Evolutionary conservation across 2,329 filamentous ascomycete genomes (phyloP).

Genomic region (Colletotrichum eleusines): DNA sequence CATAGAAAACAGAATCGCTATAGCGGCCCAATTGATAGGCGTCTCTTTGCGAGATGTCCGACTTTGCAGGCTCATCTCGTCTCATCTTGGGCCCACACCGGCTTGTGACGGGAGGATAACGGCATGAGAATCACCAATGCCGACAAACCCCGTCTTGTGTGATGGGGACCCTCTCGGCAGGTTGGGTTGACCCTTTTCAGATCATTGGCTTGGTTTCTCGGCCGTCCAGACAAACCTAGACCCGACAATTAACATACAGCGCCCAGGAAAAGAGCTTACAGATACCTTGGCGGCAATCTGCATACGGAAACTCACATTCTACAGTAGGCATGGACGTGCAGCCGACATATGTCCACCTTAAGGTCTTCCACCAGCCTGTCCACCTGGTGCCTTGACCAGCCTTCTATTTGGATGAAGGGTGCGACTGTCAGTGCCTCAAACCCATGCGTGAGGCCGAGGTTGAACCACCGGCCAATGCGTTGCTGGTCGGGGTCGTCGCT

Average conservation of each 20-base stretch:
- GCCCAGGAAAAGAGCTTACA: neutral
- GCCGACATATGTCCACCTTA: slow-evolving; percentile 75
- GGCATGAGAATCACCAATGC: slow-evolving; percentile 28
- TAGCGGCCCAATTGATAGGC: slow-evolving; percentile 29
- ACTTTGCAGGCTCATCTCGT: slow-evolving; percentile 15
- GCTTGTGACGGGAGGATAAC: slow-evolving; percentile 34
- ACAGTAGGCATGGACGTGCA: slow-evolving; percentile 79
- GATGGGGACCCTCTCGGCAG: slow-evolving; percentile 22
- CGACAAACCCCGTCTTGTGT: slow-evolving; percentile 2
- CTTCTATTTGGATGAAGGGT: slow-evolving; percentile 74
- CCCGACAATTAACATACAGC: slow-evolving; percentile 20
- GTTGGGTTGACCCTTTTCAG: slow-evolving; percentile 1
- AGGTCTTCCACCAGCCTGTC: slow-evolving; percentile 71
- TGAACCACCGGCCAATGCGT: slow-evolving; percentile 85
- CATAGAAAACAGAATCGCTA: slow-evolving; percentile 26
- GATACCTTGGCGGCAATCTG: slow-evolving; percentile 20
- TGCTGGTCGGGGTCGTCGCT: slow-evolving; percentile 72
- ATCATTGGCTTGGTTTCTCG: slow-evolving; percentile 41
- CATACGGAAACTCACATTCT: slow-evolving; percentile 71
- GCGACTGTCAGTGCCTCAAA: slow-evolving; percentile 79
- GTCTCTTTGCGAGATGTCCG: slow-evolving; percentile 20
- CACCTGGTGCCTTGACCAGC: slow-evolving; percentile 73
- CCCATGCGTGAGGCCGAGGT: slow-evolving; percentile 79
- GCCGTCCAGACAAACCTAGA: slow-evolving; percentile 44
- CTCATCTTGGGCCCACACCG: slow-evolving; percentile 5